phyloP scores from a whole-genome alignment of 2,329 filamentous ascomycete genomes.

The Ophioceras dolichostomum region DNA sequence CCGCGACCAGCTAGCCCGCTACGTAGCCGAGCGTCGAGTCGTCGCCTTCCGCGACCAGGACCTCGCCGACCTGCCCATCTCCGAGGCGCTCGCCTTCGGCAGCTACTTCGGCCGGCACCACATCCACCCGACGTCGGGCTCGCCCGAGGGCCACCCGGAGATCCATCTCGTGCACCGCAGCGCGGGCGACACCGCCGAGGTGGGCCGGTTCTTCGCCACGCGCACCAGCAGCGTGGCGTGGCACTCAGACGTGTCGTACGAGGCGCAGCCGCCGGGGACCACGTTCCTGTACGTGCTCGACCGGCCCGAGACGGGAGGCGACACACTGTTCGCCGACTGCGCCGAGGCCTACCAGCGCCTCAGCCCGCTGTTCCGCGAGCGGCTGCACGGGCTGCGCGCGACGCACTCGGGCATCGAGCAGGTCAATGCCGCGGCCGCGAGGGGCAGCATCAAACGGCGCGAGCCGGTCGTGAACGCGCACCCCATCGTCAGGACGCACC shows the following conservation, averaged over 20 bases:
- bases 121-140: constrained; percentile 62
- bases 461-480: constrained; percentile 55
- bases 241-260: constrained; percentile 85
- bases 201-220: constrained; percentile 43
- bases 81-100: constrained; percentile 50
- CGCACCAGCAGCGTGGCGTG: constrained; percentile 76
- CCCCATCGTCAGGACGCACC: constrained; percentile 72
- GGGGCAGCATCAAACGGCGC: constrained; percentile 48
- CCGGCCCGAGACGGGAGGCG: constrained; percentile 64
- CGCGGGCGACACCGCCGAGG: constrained; percentile 48
- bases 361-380: constrained; percentile 64
- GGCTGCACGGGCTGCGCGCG: constrained; percentile 67
- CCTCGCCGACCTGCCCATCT: constrained; percentile 48
- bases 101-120: constrained; percentile 50
- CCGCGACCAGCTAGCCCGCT: constrained; percentile 57
- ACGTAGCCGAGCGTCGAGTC: constrained; percentile 59
- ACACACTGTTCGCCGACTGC: constrained; percentile 72
- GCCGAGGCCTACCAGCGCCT: constrained; percentile 71
- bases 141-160: constrained; percentile 54
- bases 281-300: constrained; percentile 84
- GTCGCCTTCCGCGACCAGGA: constrained; percentile 60
- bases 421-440: constrained; percentile 50
- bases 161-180: constrained; percentile 62
- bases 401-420: constrained; percentile 76
- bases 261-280: constrained; percentile 77